Evolutionary conservation across 1,139 yeast species (phyloP).

Genomic region (Scheffersomyces insectosa): DNA sequence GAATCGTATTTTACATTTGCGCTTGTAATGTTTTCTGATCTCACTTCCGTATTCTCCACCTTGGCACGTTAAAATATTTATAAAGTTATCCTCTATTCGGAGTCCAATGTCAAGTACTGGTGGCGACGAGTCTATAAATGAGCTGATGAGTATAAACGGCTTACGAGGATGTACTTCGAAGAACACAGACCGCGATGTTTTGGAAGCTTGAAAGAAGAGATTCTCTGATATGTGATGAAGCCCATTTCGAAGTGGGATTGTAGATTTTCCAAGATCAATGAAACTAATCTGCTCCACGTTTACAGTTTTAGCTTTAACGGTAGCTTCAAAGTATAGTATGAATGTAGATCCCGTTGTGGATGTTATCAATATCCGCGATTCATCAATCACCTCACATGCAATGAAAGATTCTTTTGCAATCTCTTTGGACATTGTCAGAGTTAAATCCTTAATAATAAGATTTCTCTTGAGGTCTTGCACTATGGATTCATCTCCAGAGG

Average conservation of each 20-base stretch:
- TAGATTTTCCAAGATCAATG: slow-evolving; percentile 31
- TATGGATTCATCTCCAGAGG: neutral
- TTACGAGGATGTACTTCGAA: slow-evolving; percentile 27
- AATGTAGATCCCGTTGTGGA: slow-evolving; percentile 34
- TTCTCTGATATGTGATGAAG: slow-evolving; percentile 31
- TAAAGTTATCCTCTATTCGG: slow-evolving; percentile 1
- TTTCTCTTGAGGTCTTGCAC: neutral
- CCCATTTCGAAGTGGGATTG: slow-evolving; percentile 22
- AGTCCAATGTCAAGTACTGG: slow-evolving; percentile 35
- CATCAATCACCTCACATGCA: slow-evolving; percentile 24
- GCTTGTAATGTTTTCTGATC: slow-evolving; percentile 15
- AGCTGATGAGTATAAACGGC: slow-evolving; percentile 30
- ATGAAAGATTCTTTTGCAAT: slow-evolving; percentile 8
- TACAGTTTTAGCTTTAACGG: slow-evolving; percentile 1
- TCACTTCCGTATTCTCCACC: slow-evolving; percentile 45
- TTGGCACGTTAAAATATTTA: slow-evolving; percentile 30
- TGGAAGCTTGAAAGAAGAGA: slow-evolving; percentile 35
- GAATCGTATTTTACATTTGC: neutral
- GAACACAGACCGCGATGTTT: slow-evolving; percentile 32
- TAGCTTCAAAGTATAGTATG: slow-evolving; percentile 24
- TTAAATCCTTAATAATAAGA: slow-evolving; percentile 12
- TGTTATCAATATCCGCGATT: slow-evolving; percentile 26
- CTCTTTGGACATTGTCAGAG: slow-evolving; percentile 6
- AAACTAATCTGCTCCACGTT: slow-evolving; percentile 24
- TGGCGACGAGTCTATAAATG: slow-evolving; percentile 29